phyloP scores from a whole-genome alignment of 2,329 filamentous ascomycete genomes.

The Esteya vermicola region DNA sequence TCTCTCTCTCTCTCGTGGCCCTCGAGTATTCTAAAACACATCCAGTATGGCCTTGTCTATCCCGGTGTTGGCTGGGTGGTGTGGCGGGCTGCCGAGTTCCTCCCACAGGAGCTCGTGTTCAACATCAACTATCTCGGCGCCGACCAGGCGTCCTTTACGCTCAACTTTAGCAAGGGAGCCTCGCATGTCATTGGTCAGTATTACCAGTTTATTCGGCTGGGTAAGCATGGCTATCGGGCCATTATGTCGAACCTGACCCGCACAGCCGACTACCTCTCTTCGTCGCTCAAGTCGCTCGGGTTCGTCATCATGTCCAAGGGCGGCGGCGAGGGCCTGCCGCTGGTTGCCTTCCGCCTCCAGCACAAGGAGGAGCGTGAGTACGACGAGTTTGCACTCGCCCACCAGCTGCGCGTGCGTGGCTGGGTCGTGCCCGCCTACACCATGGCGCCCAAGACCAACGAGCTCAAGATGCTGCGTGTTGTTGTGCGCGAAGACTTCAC shows the following conservation, averaged over 20 bases:
- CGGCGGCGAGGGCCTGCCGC: slow-evolving; percentile 63
- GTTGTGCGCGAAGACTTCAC: slow-evolving; percentile 91
- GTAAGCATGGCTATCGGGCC: slow-evolving; percentile 77
- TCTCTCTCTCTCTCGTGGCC: no score
- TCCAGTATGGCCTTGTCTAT: slow-evolving; percentile 49
- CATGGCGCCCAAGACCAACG: slow-evolving; percentile 78
- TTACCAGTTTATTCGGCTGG: slow-evolving; percentile 90
- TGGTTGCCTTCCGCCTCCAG: slow-evolving; percentile 76
- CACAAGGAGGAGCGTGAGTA: slow-evolving; percentile 44
- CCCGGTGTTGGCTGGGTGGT: slow-evolving; percentile 90
- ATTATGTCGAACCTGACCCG: slow-evolving; percentile 93
- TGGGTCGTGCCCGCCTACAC: slow-evolving; percentile 97
- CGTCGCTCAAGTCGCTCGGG: slow-evolving; percentile 56
- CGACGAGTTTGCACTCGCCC: slow-evolving; percentile 68
- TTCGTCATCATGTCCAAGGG: slow-evolving; percentile 83
- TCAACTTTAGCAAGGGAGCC: slow-evolving; percentile 95
- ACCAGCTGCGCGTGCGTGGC: slow-evolving; percentile 70
- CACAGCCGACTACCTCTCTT: slow-evolving; percentile 75
- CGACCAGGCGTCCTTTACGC: slow-evolving; percentile 87
- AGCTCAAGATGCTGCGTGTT: slow-evolving; percentile 80
- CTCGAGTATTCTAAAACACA: no score
- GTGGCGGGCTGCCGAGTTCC: slow-evolving; percentile 70
- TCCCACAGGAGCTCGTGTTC: slow-evolving; percentile 88
- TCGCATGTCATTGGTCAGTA: slow-evolving; percentile 94
- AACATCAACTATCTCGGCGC: slow-evolving; percentile 98